These are phyloP conservation scores for Sphaceloma murrayae DNA, from an alignment of 2,329 filamentous ascomycete genomes.

Conservation along the genomic window DNA sequence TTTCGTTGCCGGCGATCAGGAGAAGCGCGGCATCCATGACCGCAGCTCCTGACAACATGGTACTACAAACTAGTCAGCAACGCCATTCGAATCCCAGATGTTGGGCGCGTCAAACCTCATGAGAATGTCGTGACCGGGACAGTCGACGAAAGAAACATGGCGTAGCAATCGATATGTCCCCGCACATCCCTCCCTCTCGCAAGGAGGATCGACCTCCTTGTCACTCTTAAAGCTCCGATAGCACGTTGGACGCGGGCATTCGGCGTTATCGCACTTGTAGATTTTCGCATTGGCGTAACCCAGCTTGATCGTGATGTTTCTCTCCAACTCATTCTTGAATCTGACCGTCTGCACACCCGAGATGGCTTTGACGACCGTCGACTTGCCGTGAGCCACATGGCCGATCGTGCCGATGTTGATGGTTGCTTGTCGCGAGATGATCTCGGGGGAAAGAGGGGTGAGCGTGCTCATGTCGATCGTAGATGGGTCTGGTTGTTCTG, in stretches of 20 bases:
- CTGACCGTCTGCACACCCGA: conserved; percentile 97
- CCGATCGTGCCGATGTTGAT: conserved; percentile 99
- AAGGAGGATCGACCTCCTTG: conserved; percentile 94
- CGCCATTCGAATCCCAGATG: no score
- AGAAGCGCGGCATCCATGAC: conserved; percentile 98
- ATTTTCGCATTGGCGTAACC: conserved; percentile 99
- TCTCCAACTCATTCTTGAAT: conserved; percentile 99
- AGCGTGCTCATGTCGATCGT: conserved; percentile 74
- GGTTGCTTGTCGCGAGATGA: conserved; percentile 89
- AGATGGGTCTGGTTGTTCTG: conserved; percentile 86
- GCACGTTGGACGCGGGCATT: conserved; percentile 88
- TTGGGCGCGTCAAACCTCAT: conserved; percentile 50
- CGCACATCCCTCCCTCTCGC: conserved; percentile 82
- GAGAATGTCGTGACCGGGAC: conserved; percentile 99
- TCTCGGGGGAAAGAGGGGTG: conserved; percentile 83
- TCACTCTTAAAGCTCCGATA: conserved; percentile 97
- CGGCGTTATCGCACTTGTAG: conserved; percentile 91
- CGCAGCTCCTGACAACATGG: conserved; percentile 97
- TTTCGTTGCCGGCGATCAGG: conserved; percentile 95
- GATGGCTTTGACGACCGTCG: conserved; percentile 97
- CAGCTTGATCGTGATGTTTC: conserved; percentile 99
- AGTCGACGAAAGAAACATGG: conserved; percentile 98
- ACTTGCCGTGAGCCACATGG: conserved; percentile 98
- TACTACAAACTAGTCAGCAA: conserved; percentile 39
- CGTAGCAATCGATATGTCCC: conserved; percentile 81